Conservation (phyloP, 2,329 filamentous ascomycete species). For the Penicillium aurantiogriseum region DNA sequence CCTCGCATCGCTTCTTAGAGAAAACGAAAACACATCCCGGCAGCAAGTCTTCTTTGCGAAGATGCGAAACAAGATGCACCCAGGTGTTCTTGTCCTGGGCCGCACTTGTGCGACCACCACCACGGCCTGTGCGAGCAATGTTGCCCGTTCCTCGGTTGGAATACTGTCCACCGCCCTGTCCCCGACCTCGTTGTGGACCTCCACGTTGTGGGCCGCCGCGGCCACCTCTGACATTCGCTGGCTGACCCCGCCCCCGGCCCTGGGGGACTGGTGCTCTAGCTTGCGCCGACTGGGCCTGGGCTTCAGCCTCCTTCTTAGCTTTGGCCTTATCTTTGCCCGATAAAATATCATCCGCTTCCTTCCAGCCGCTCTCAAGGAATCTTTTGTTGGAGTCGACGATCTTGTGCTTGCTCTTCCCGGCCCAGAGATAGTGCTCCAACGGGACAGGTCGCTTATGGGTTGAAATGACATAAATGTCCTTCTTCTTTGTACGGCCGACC, state of each 20-base stretch:
- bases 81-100: constrained; percentile 95
- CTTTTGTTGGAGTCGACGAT: constrained; percentile 92
- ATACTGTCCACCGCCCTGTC: constrained; percentile 57
- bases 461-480: constrained; percentile 98
- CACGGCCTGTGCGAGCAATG: constrained; percentile 82
- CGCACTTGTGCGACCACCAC: constrained; percentile 80
- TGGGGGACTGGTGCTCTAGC: constrained; percentile 54
- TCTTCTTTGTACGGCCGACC: constrained; percentile 97
- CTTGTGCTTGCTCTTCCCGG: constrained; percentile 85
- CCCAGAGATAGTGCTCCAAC: constrained; percentile 95
- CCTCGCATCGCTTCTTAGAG: constrained; percentile 95
- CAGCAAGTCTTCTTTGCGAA: constrained; percentile 81
- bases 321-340: constrained; percentile 78
- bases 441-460: constrained; percentile 94
- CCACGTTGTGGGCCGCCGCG: constrained; percentile 39
- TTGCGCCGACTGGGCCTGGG: constrained; percentile 48
- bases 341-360: constrained; percentile 79
- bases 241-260: constrained; percentile 53
- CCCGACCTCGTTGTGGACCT: constrained; percentile 44
- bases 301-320: constrained; percentile 52
- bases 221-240: constrained; percentile 47
- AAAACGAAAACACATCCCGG: constrained; percentile 98
- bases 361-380: constrained; percentile 92
- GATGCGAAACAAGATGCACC: constrained; percentile 90
- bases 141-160: constrained; percentile 68